Evolutionary conservation across 2,329 filamentous ascomycete genomes (phyloP), one percentile per base, ranked within the genome.

Genomic region (Epichloe coenophiala): DNA sequence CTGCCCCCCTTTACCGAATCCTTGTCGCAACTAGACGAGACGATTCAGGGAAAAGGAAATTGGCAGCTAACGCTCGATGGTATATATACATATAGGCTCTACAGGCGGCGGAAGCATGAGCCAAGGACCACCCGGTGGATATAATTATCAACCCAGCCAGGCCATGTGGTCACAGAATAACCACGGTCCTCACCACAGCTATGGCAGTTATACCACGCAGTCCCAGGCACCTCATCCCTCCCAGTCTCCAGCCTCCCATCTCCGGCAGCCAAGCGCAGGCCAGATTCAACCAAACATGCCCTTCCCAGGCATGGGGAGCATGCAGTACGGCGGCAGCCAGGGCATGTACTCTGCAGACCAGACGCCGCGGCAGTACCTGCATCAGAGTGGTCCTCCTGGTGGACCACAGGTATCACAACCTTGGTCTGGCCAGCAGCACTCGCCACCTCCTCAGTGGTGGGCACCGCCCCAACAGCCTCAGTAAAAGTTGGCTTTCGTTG

Each of bases 331-430:
- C 37, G 70, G 75, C 27, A 70, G 73, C 7, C 77, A 80, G 58
- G 73, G 72, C 48, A 77, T 83, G 59, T 82, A 81, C 57, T 68
- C 77, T 17, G 67, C 78, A 27, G 81, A 84, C 45, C 79, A 82
- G 65, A 81, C 78, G 1, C 76, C 78, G 4, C 72, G 81, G 48
- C 77, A 82, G 60, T 84, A 84, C 68, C 77, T 88, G 78, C 80
- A 84, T 59, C 73, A 81, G 66, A 69, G 76, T 65, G 67, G 27
- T 31, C 27, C 75, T 58, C 65, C 80, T 4, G 68, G 67, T 4
- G 66, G 68, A 6, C 74, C 76, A 11, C 69, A 74, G 5, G 73
- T 73, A 21, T 71, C 73, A 2, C 77, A 79, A 54, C 63, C 68
- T 4, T 80, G 74, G 74, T 71, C 71, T 6, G 70, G 78, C 38